These are phyloP conservation scores for Sordariomycetes sp. DNA, from an alignment of 2,329 filamentous ascomycete species.

Conservation along the genomic window DNA sequence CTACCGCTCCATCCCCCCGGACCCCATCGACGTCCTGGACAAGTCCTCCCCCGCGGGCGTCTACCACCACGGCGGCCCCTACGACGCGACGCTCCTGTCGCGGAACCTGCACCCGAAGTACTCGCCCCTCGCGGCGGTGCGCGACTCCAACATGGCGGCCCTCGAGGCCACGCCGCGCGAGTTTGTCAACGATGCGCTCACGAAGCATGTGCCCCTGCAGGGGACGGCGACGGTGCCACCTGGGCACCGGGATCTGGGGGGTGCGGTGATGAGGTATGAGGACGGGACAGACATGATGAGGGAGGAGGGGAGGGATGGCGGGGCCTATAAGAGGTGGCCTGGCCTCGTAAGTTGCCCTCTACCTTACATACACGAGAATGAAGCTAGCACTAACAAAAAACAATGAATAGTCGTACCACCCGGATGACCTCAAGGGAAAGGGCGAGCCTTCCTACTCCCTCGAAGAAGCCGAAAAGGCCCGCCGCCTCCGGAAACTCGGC, in stretches of 20 bases:
- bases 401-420: conserved; percentile 39
- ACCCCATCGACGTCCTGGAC: conserved; percentile 74
- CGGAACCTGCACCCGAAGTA: conserved; percentile 51
- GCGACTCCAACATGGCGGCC: conserved; percentile 60
- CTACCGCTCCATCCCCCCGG: conserved; percentile 23
- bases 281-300: conserved; percentile 82
- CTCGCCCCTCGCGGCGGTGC: conserved; percentile 67
- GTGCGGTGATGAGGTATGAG: conserved; percentile 62
- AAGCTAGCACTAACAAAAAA: neutral
- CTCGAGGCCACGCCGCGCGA: conserved; percentile 69
- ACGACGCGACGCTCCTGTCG: conserved; percentile 65
- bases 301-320: conserved; percentile 52
- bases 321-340: conserved; percentile 66
- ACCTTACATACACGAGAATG: neutral
- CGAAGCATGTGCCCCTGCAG: conserved; percentile 65
- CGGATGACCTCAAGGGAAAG: conserved; percentile 71
- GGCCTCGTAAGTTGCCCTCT: conserved; percentile 39
- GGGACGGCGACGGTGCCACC: conserved; percentile 68
- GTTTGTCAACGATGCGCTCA: conserved; percentile 61
- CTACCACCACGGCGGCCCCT: conserved; percentile 88
- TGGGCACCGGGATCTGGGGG: conserved; percentile 53
- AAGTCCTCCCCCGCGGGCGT: conserved; percentile 33
- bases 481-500: conserved; percentile 13
- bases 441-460: conserved; percentile 63
- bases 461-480: conserved; percentile 43